Evolutionary conservation across 345 rosid species (phyloP).

Genomic region (Gossypium australe): DNA sequence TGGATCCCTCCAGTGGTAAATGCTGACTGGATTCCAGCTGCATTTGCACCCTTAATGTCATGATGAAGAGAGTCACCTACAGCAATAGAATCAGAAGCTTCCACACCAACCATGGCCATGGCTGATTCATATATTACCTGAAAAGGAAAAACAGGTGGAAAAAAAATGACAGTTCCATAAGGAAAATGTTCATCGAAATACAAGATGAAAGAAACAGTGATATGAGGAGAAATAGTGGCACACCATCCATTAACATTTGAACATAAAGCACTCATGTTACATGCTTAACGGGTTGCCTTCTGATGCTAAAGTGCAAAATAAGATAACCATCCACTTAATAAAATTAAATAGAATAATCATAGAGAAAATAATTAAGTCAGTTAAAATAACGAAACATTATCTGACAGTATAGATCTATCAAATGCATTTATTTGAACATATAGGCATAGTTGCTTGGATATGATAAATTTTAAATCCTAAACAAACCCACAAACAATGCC

Average conservation of each 20-base stretch:
- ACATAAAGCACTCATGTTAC: not conserved
- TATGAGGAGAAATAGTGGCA: not conserved
- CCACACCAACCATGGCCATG: constrained; percentile 60
- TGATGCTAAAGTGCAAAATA: not conserved
- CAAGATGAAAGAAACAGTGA: not conserved
- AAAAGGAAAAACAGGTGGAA: constrained; percentile 4
- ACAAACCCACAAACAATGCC: not conserved
- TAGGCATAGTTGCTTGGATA: not conserved
- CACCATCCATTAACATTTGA: not conserved
- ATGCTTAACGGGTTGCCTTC: not conserved
- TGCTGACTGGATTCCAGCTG: constrained; percentile 64
- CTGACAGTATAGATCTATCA: not conserved
- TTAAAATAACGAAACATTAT: not conserved
- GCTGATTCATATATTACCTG: constrained; percentile 85
- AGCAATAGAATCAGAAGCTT: constrained; percentile 52
- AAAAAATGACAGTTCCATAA: not conserved
- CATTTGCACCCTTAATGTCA: constrained; percentile 81
- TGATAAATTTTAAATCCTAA: not conserved
- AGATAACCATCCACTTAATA: not conserved
- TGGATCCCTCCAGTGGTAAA: constrained; percentile 70
- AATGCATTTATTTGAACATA: not conserved
- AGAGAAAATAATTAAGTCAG: not conserved
- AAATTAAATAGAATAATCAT: not conserved
- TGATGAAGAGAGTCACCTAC: constrained; percentile 95
- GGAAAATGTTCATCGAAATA: not conserved